Evolutionary conservation across 768 basidiomycete species (phyloP).

Genomic region (Auriscalpium orientale): DNA sequence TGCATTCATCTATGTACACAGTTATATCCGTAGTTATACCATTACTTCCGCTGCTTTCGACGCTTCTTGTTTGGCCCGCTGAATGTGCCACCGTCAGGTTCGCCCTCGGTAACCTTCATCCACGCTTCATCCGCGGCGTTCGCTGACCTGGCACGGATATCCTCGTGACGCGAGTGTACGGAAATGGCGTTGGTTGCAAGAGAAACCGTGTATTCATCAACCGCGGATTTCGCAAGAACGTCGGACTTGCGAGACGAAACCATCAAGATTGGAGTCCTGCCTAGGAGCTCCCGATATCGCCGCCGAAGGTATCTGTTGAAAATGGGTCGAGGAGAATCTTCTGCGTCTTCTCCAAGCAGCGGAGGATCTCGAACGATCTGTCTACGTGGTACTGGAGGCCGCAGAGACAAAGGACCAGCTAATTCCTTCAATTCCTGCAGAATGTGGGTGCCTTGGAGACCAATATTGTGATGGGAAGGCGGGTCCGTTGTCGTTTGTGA

Average conservation of each 20-base stretch:
- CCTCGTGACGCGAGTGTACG: neutral
- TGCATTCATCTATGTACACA: neutral
- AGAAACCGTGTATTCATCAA: conserved; percentile 25
- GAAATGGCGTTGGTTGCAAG: conserved; percentile 25
- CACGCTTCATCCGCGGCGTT: conserved; percentile 29
- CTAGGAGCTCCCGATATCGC: conserved; percentile 54
- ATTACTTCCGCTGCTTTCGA: neutral
- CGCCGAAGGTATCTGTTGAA: conserved; percentile 30
- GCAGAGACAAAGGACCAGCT: conserved; percentile 24
- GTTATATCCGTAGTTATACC: neutral
- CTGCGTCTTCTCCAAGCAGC: no score
- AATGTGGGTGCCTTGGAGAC: conserved; percentile 35
- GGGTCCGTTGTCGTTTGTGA: conserved; percentile 12
- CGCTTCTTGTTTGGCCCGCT: neutral
- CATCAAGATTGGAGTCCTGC: conserved; percentile 50
- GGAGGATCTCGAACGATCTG: neutral
- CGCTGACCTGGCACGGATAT: conserved; percentile 15
- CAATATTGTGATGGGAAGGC: conserved; percentile 27
- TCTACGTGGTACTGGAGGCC: conserved; percentile 7
- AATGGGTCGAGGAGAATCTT: neutral
- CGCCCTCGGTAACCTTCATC: conserved; percentile 14
- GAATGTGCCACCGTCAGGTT: no score
- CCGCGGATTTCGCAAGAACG: neutral
- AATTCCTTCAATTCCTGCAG: conserved; percentile 40
- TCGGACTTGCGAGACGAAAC: neutral